Percentiles rank a stretch among this genome's conserved stretches.
These are phyloP conservation scores for Ampelocalamus luodianensis DNA, from an alignment of 176 grass and related monocot species.

Conservation along the genomic window DNA sequence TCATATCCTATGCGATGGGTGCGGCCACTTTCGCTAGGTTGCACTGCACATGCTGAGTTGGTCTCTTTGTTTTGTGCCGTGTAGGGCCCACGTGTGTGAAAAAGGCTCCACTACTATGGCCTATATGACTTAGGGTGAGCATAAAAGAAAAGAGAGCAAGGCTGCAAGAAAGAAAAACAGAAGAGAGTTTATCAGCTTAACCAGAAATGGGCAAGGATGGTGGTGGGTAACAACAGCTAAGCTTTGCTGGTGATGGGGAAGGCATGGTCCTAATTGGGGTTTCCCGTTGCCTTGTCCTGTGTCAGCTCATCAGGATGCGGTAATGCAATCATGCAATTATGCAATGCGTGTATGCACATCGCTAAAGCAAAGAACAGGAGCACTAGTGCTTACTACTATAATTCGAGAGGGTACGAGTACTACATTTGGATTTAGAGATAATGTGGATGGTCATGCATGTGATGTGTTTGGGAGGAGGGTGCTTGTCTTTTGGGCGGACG, in stretches of 20 bases:
- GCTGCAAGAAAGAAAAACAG: background rate
- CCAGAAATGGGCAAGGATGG: conserved; percentile 2
- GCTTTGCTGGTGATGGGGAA: conserved; percentile 45
- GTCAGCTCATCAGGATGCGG: background rate
- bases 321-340: background rate
- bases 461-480: background rate
- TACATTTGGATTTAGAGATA: background rate
- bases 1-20: background rate
- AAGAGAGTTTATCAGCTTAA: background rate
- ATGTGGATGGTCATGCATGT: background rate
- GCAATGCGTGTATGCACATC: background rate
- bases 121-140: background rate
- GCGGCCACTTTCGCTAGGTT: conserved; percentile 8
- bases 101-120: background rate
- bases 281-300: conserved; percentile 29
- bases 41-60: conserved; percentile 43
- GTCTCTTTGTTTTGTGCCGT: conserved; percentile 16
- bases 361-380: background rate
- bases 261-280: conserved; percentile 22
- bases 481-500: background rate
- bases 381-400: background rate
- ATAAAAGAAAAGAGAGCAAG: background rate
- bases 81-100: background rate
- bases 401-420: background rate
- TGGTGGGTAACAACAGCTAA: conserved; percentile 50